phyloP scores from a whole-genome alignment of 2,329 filamentous ascomycete genomes.

The Cercospora sojina region DNA sequence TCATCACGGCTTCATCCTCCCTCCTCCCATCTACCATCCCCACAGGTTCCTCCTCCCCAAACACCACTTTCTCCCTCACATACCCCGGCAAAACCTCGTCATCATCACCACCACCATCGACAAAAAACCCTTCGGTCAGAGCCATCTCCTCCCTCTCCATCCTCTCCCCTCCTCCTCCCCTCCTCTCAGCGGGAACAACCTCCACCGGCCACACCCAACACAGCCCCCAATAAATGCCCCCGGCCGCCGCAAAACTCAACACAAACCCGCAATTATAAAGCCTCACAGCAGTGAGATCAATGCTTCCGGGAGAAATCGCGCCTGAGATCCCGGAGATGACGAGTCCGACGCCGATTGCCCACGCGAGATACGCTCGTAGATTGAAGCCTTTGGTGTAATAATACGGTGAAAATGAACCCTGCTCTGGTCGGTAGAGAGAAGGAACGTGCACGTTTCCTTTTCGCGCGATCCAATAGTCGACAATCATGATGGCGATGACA shows the following conservation, averaged over 20 bases:
- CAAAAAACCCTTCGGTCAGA: conserved; percentile 27
- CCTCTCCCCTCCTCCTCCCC: conserved; percentile 10
- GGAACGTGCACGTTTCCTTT: conserved; percentile 46
- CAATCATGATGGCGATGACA: conserved; percentile 41
- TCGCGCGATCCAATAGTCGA: conserved; percentile 43
- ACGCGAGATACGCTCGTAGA: conserved; percentile 24
- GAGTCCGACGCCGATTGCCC: conserved; percentile 25
- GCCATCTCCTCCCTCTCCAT: conserved; percentile 28
- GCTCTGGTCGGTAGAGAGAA: conserved; percentile 37
- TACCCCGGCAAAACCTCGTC: conserved; percentile 26
- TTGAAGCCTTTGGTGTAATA: conserved; percentile 29
- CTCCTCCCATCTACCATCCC: not conserved
- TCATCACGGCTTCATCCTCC: no score
- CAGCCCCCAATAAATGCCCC: conserved; percentile 19
- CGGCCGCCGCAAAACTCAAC: conserved; percentile 23
- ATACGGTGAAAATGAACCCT: conserved; percentile 22
- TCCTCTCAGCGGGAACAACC: conserved; percentile 21
- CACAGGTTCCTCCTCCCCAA: conserved; percentile 21
- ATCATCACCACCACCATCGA: no score
- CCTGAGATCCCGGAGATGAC: conserved; percentile 28
- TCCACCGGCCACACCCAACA: conserved; percentile 24
- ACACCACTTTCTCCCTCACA: conserved; percentile 19
- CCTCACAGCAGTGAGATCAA: conserved; percentile 26
- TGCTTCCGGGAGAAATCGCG: conserved; percentile 20
- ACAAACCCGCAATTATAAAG: conserved; percentile 29